Evolutionary conservation across 352 stramenopile species (phyloP).

Genomic region (Phytophthora agathidicida): DNA sequence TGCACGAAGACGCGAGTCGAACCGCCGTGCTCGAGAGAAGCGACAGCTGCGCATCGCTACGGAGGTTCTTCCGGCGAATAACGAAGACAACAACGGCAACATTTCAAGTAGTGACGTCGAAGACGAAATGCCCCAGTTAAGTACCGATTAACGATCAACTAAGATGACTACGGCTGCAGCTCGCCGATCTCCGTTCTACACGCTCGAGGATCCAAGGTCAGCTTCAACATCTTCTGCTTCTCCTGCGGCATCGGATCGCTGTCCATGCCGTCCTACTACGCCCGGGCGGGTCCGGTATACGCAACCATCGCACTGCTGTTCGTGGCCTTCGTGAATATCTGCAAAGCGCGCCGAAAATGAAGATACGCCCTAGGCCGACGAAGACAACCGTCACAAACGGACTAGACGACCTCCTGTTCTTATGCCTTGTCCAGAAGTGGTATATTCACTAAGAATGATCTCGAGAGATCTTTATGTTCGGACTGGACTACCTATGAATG

Average conservation of each 20-base stretch:
- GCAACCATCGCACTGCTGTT: conserved; percentile 56
- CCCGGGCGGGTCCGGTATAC: conserved; percentile 50
- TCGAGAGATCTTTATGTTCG: too few relatives aligned
- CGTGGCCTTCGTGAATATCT: conserved; percentile 73
- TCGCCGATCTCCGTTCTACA: conserved; percentile 36
- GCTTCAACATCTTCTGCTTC: conserved; percentile 70
- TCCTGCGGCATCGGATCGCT: conserved; percentile 74
- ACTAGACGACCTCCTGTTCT: too few relatives aligned
- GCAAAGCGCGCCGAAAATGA: too few relatives aligned
- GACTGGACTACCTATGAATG: too few relatives aligned
- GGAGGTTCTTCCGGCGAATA: neutral
- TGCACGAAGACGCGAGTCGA: neutral
- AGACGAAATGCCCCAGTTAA: too few relatives aligned
- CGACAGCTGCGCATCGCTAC: neutral
- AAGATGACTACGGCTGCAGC: conserved; percentile 10
- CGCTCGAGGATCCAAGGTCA: conserved; percentile 60
- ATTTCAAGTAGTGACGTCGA: too few relatives aligned
- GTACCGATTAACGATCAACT: too few relatives aligned
- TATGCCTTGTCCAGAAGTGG: too few relatives aligned
- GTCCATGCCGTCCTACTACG: conserved; percentile 72
- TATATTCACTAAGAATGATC: too few relatives aligned
- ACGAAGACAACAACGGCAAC: too few relatives aligned
- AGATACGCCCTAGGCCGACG: too few relatives aligned
- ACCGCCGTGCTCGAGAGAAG: neutral
- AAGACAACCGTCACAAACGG: too few relatives aligned